Evolutionary conservation across 2,329 filamentous ascomycete genomes (phyloP), one percentile per base, ranked within the genome.

Genomic region (Bertia moriformis): DNA sequence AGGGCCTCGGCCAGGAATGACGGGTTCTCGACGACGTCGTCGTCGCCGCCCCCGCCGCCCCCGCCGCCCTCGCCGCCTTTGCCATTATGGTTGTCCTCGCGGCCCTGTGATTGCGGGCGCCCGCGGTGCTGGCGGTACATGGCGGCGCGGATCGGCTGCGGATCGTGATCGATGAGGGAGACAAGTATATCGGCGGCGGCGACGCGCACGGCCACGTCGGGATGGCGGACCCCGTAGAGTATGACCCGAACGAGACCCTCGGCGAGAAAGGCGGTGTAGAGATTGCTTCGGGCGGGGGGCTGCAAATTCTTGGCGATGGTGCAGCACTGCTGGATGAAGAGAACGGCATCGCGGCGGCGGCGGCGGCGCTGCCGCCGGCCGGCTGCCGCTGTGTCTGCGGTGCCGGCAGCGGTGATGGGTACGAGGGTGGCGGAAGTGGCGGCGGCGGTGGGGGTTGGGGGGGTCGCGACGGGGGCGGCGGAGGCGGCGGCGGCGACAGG

Each of bases 241-340:
- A 98, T 89, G 41, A 96, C 88, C 20, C 78, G 73, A 42, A 96
- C 76, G 4, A 98, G 72, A 7, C 91, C 91, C 50, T 93, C 80
- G 38, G 72, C 72, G 45, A 96, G 79, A 55, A 96, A 93, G 55
- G 93, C 93, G 52, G 82, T 80, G 60, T 93, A 95, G 14, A 98
- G 66, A 17, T 77, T 78, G 44, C 84, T 80, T 43, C 91, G 75
- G 4, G 78, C 78, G 18, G 81, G 82, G 2, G 83, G 82, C 54
- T 96, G 91, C 14, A 98, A 69, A 51, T 87, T 95, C 63, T 98
- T 98, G 1, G 87, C 86, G 49, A 96, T 91, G 3, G 79, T 74
- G 48, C 87, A 93, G 60, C 89, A 96, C 57, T 96, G 88, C 57
- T 96, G 88, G 43, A 98, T 91, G 57, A 98, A 96, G 27, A 93